phyloP scores from a whole-genome alignment of 257 asterid species.

The Mitragyna speciosa region DNA sequence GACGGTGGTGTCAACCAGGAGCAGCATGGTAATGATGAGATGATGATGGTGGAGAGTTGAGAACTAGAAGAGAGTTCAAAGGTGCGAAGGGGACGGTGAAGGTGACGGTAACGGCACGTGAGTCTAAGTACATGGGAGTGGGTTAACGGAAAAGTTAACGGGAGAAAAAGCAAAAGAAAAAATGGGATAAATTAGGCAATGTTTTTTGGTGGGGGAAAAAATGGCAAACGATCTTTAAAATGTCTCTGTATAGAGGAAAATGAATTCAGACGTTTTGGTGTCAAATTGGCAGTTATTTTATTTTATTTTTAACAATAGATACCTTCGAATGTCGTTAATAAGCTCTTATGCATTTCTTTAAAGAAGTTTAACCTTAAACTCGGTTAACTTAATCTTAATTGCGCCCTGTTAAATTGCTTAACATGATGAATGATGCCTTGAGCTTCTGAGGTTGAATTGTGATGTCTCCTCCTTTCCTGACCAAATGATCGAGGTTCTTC shows the following conservation, averaged over 20 bases:
- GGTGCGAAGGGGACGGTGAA: constrained; percentile 36
- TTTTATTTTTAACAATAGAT: constrained; percentile 5
- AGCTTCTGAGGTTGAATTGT: constrained; percentile 3
- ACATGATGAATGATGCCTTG: constrained; percentile 4
- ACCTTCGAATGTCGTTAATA: no score
- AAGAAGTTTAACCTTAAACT: background rate
- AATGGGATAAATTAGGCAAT: constrained; percentile 26
- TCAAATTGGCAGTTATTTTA: background rate
- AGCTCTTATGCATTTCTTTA: background rate
- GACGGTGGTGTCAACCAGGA: constrained; percentile 24
- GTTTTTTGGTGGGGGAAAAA: constrained; percentile 31
- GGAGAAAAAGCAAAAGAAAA: background rate
- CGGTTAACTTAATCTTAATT: background rate
- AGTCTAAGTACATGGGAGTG: constrained; percentile 21
- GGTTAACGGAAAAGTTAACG: background rate
- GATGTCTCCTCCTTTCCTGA: constrained; percentile 12
- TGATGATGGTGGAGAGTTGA: constrained; percentile 26
- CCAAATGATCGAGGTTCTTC: constrained; percentile 22
- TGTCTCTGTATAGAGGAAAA: constrained; percentile 25
- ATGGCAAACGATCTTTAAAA: constrained; percentile 8
- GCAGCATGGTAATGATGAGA: background rate
- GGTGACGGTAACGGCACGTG: constrained; percentile 68
- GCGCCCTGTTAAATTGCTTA: background rate
- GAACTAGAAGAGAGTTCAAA: background rate
- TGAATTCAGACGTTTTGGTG: constrained; percentile 9